Evolutionary conservation across 208 protist species (phyloP).

Genomic region (Zelonia costaricensis): DNA sequence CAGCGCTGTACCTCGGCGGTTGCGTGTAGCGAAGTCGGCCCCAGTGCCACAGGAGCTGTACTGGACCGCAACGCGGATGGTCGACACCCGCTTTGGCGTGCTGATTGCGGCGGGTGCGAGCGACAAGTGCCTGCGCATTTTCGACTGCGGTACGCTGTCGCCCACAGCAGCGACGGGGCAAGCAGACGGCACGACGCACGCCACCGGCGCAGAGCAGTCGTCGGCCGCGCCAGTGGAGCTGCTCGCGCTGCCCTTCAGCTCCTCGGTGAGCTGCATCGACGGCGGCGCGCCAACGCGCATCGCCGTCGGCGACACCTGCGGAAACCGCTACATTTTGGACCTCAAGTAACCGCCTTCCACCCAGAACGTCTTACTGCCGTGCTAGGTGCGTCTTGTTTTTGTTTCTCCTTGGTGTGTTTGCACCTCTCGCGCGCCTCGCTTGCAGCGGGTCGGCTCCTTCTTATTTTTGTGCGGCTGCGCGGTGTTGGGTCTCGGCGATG

Average conservation of each 20-base stretch:
- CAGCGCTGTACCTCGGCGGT: background rate
- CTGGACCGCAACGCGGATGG: conserved; percentile 19
- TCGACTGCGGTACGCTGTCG: background rate
- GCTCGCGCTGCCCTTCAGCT: conserved; percentile 7
- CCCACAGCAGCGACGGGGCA: too few relatives aligned
- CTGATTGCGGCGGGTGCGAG: conserved; percentile 16
- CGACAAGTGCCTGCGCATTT: conserved; percentile 14
- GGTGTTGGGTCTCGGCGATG: too few relatives aligned
- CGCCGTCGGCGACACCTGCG: conserved; percentile 26
- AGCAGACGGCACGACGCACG: too few relatives aligned
- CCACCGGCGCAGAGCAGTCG: background rate
- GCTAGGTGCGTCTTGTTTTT: background rate
- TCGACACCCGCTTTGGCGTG: conserved; percentile 8
- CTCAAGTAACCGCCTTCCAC: background rate
- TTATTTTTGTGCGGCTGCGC: too few relatives aligned
- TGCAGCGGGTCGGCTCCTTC: too few relatives aligned
- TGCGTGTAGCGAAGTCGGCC: background rate
- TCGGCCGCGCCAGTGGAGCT: background rate
- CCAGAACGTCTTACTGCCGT: too few relatives aligned
- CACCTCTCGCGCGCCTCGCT: too few relatives aligned
- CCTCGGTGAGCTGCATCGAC: conserved; percentile 12
- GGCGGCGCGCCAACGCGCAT: background rate
- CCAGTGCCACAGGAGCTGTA: background rate
- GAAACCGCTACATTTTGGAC: conserved; percentile 25
- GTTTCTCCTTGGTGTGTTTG: background rate